Evolutionary conservation across 345 rosid species (phyloP).

Genomic region (Syzygium aqueum): DNA sequence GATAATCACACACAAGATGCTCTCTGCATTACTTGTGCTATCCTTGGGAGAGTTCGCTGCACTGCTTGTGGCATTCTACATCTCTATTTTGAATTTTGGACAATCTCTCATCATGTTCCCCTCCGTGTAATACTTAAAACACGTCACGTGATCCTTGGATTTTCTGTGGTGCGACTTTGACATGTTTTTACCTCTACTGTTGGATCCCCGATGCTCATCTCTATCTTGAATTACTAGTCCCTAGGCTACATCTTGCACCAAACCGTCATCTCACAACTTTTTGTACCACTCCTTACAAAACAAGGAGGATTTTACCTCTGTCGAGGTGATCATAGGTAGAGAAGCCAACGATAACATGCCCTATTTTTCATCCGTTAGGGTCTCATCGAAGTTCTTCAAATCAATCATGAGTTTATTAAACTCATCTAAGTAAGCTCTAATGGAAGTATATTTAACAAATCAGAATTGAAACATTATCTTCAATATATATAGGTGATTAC

Average conservation of each 20-base stretch:
- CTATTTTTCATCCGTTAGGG: background rate
- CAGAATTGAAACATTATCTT: too few relatives aligned
- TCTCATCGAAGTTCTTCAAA: background rate
- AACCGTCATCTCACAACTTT: background rate
- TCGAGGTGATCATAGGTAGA: too few relatives aligned
- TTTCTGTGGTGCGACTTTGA: background rate
- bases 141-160: background rate
- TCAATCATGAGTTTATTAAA: background rate
- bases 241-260: too few relatives aligned
- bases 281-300: background rate
- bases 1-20: background rate
- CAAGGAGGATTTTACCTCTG: background rate
- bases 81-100: too few relatives aligned
- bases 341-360: background rate
- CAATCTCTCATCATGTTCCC: background rate
- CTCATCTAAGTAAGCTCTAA: background rate
- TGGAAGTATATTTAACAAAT: too few relatives aligned
- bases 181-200: background rate
- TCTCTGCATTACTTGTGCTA: background rate
- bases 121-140: background rate
- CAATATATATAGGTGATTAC: background rate
- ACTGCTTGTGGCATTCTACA: background rate
- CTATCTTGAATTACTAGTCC: background rate
- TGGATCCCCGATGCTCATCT: background rate
- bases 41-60: background rate